Evolutionary conservation across 768 basidiomycete genomes (phyloP).

Genomic region (Suillus occidentalis): DNA sequence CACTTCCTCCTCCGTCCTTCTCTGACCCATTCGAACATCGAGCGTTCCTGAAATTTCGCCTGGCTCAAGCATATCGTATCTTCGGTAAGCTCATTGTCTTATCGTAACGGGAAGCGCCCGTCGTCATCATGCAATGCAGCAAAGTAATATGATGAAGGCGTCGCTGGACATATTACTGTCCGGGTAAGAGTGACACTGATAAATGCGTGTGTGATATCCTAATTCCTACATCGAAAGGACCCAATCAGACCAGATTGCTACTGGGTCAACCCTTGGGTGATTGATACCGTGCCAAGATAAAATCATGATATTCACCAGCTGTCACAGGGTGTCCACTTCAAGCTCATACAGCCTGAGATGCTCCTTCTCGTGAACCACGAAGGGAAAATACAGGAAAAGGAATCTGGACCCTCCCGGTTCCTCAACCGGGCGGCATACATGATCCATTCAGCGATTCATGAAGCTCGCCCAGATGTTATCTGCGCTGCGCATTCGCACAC

Average conservation of each 20-base stretch:
- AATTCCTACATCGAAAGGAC: slow-evolving; percentile 27
- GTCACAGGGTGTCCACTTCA: slow-evolving; percentile 44
- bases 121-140: slow-evolving; percentile 17
- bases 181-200: slow-evolving; percentile 21
- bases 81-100: slow-evolving; percentile 33
- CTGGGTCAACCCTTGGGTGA: slow-evolving; percentile 50
- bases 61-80: slow-evolving; percentile 47
- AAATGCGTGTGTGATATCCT: background rate
- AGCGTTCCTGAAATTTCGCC: slow-evolving; percentile 43
- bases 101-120: background rate
- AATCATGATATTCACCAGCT: background rate
- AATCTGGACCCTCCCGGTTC: slow-evolving; percentile 30
- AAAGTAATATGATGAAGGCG: slow-evolving; percentile 45
- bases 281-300: slow-evolving; percentile 1
- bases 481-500: slow-evolving; percentile 38
- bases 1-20: slow-evolving; percentile 30
- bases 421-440: slow-evolving; percentile 41
- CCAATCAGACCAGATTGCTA: slow-evolving; percentile 41
- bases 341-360: slow-evolving; percentile 42
- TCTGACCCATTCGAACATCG: slow-evolving; percentile 37
- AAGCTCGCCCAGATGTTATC: slow-evolving; percentile 35
- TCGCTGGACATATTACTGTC: slow-evolving; percentile 53
- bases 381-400: slow-evolving; percentile 31
- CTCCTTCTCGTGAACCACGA: slow-evolving; percentile 46
- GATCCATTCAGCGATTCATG: slow-evolving; percentile 37